Evolutionary conservation across 768 basidiomycete genomes (phyloP), one percentile per base, ranked within the genome.

Genomic region (Lactarius indigo): DNA sequence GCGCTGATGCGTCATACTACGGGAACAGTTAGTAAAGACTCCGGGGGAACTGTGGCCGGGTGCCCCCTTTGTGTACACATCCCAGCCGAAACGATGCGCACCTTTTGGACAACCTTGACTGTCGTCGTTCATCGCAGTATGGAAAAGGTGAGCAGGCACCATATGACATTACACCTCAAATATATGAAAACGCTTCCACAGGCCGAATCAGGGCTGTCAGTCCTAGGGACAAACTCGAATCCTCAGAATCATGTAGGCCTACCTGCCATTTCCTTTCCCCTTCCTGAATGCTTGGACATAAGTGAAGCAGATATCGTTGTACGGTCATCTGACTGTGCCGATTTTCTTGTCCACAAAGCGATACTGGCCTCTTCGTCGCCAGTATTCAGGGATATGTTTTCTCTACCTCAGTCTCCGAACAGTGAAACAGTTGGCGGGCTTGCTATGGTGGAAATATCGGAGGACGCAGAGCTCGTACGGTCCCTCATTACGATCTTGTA

Each of bases 341-440:
- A 50, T 13, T 50, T 50, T 23, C 23, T 4, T 26, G 50, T 50
- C 4, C 50, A 50, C 23, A 50, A 50, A 12, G 50, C 50, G 5
- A 50, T 50, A 50, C 23, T 50, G 6, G 23, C 50, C 13, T 50
- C 77, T 20, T 72, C 78, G 0, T 79, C 79, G 13, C 72, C 76
- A 0, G 72, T 76, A 66, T 81, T 79, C 65, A 68, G 73, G 35
- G 65, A 70, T 26, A 72, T 80, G 61, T 76, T 79, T 57, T 44
- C 65, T n/a, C 61, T 76, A 9, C 74, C 75, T 2, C 74, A 78
- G 39, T 65, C 75, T 20, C n/a, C 54, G 12, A 6, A n/a, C 31
- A 57, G 55, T 17, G 57, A 5, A 30, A 7, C 26, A 23, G 33
- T 28, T 15, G 60, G 37, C 33, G 55, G 41, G 13, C n/a, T 58